These are phyloP conservation scores for Erythrophleum ivorense DNA, from an alignment of 331 rosid genomes.

Conservation along the genomic window DNA sequence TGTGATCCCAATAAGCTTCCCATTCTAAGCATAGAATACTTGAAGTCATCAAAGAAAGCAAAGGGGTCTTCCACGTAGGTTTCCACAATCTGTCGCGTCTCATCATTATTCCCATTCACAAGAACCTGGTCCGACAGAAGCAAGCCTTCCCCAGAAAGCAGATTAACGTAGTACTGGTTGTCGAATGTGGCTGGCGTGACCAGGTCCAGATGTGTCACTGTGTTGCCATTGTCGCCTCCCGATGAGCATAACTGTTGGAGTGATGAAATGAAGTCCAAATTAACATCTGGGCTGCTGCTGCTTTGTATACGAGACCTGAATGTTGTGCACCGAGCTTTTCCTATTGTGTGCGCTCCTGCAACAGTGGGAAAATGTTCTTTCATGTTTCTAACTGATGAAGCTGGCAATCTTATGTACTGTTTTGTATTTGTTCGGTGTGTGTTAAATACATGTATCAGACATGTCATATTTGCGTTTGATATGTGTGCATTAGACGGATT, in stretches of 20 bases:
- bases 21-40: conserved; percentile 73
- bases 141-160: conserved; percentile 75
- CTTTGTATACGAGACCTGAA: conserved; percentile 60
- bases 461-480: not conserved
- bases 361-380: not conserved
- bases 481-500: no score
- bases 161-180: conserved; percentile 75
- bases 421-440: no score
- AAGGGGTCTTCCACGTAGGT: conserved; percentile 59
- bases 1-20: conserved; percentile 62
- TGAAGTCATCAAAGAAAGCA: conserved; percentile 70
- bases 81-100: conserved; percentile 58
- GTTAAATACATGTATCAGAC: not conserved
- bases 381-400: not conserved
- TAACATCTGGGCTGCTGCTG: conserved; percentile 30
- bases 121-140: conserved; percentile 77
- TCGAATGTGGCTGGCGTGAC: conserved; percentile 81
- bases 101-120: conserved; percentile 47
- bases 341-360: conserved; percentile 83
- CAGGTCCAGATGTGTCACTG: conserved; percentile 65
- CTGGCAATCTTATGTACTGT: not conserved
- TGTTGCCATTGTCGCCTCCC: conserved; percentile 39
- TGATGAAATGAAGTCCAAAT: conserved; percentile 59
- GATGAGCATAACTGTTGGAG: conserved; percentile 63
- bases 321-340: conserved; percentile 79